These are phyloP conservation scores for Lagenidium sp. DNA, from an alignment of 352 stramenopile species.

Conservation along the genomic window DNA sequence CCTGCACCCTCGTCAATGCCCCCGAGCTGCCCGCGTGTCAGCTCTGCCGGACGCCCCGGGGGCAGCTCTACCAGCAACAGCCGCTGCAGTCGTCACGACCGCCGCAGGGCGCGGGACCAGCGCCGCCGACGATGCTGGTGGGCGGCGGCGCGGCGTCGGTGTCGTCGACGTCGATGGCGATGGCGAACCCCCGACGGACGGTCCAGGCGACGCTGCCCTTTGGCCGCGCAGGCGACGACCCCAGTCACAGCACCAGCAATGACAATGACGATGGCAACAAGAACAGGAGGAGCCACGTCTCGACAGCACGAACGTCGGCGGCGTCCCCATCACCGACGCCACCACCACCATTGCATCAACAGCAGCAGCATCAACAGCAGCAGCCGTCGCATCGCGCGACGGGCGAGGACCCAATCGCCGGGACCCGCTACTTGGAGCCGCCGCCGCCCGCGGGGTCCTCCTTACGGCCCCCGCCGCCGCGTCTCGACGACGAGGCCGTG, in stretches of 20 bases:
- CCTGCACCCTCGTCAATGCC: conserved; percentile 58
- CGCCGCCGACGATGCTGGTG: background rate
- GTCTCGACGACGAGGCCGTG: conserved; percentile 53
- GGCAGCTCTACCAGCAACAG: conserved; percentile 19
- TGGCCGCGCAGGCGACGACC: background rate
- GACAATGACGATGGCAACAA: background rate
- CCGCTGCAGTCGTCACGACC: background rate
- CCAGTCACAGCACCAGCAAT: background rate
- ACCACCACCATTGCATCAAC: background rate
- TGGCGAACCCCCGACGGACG: conserved; percentile 23
- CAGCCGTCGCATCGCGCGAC: conserved; percentile 10
- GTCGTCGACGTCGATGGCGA: background rate
- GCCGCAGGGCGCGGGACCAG: background rate
- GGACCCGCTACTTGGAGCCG: conserved; percentile 48
- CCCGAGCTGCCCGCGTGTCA: conserved; percentile 20
- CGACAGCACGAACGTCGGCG: background rate
- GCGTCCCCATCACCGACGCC: background rate
- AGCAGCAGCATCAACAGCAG: conserved; percentile 5
- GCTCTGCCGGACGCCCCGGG: conserved; percentile 42
- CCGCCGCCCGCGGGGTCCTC: conserved; percentile 1
- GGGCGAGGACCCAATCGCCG: conserved; percentile 47
- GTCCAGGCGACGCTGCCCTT: conserved; percentile 66
- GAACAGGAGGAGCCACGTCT: conserved; percentile 4
- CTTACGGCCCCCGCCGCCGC: conserved; percentile 21
- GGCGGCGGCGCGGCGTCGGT: background rate